Evolutionary conservation across 2,329 filamentous ascomycete species (phyloP).

Genomic region (Rhexocercosporidium sp.): DNA sequence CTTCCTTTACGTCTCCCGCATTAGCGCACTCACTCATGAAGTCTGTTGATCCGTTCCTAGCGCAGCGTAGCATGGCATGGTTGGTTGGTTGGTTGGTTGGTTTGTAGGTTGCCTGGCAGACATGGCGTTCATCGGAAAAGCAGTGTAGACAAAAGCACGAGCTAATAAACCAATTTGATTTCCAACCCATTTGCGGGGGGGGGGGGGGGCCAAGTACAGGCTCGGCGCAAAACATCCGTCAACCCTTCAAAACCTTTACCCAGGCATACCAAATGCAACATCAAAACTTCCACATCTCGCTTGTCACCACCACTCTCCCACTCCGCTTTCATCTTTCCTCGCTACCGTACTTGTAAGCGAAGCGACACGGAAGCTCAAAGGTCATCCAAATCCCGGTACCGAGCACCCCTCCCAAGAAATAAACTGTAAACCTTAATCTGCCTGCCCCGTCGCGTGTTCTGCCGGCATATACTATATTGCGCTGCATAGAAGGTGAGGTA

Average conservation of each 20-base stretch:
- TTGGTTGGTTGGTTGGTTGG: background rate
- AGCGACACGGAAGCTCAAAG: background rate
- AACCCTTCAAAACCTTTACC: background rate
- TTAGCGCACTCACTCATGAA: background rate
- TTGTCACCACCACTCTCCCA: background rate
- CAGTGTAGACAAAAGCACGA: background rate
- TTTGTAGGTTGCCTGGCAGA: too few species aligned
- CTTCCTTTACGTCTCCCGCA: background rate
- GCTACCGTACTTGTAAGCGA: too few species aligned
- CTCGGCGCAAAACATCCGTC: background rate
- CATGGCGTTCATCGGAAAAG: background rate
- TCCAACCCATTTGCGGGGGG: background rate
- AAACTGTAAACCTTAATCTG: constrained; percentile 7
- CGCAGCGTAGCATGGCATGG: background rate
- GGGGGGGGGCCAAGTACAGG: too few species aligned
- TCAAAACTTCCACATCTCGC: constrained; percentile 1
- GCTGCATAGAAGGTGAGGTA: too few species aligned
- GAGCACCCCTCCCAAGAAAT: background rate
- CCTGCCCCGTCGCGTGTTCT: constrained; percentile 8
- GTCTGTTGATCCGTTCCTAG: background rate
- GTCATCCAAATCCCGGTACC: too few species aligned
- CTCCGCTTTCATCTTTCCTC: too few species aligned
- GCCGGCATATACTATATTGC: too few species aligned
- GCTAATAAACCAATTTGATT: background rate
- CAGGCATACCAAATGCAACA: background rate